Evolutionary conservation across 441 rosid species (phyloP), one percentile per base, ranked within the genome.

Genomic region (Aquilaria agallochum): DNA sequence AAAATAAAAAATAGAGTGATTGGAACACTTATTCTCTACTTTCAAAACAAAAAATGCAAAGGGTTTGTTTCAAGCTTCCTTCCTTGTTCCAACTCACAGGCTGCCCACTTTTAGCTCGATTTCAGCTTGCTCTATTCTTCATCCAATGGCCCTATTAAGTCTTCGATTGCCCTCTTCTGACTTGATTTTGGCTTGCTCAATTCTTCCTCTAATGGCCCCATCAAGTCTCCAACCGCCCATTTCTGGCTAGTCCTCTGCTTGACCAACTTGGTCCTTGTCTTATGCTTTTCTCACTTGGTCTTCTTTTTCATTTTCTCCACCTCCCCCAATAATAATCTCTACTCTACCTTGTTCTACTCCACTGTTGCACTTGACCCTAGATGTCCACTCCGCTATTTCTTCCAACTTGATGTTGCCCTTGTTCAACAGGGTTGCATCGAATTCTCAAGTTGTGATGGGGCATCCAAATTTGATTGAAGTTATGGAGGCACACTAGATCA

Each of bases 391-490:
- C 50, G 48, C 59, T 42, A 52, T 46, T 53, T 58, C 68, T 34
- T 32, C 57, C 40, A 65, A 63, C 54, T 9, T 55, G 30, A 74
- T 60, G 12, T n/a, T 62, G 9, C 71, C 80, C 12, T 53, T 55
- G 59, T 65, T 55, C 51, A 77, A 71, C 70, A 78, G 56, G 33
- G 77, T 85, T 46, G 56, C 69, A 45, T 65, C 55, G 11, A 76
- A 74, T 63, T 87, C 97, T 7, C 71, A 96, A 32, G 98, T 95
- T 11, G 85, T 90, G 7, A 96, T 92, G 0, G 99, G 99, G 11
- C 99, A 92, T 53, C 99, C 99, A 48, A 74, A 90, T 69, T 93
- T 97, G 67, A 42, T 64, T 4, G 99, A 95, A 73, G 98, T 95
- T 4, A 86, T 95, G 96, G 82, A 76, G 70, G 99, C 99, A 45